Evolutionary conservation across 2,329 filamentous ascomycete species (phyloP).

Genomic region (Scorias spongiosa): DNA sequence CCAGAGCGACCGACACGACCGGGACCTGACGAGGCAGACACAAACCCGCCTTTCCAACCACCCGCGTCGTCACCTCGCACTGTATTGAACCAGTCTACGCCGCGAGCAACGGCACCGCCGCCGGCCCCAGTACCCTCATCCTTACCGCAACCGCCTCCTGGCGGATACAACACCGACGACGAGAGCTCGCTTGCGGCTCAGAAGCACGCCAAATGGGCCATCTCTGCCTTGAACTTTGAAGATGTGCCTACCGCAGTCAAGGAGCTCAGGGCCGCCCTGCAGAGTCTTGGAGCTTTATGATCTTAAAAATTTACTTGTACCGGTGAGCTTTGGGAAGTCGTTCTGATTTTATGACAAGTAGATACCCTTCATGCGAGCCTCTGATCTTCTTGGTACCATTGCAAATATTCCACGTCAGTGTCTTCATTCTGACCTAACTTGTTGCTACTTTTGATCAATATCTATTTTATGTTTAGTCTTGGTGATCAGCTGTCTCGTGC

Average conservation of each 20-base stretch:
- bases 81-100: constrained; percentile 3
- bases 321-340: background rate
- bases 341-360: background rate
- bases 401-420: background rate
- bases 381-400: background rate
- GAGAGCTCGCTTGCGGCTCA: constrained; percentile 62
- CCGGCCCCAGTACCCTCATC: constrained; percentile 4
- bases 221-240: constrained; percentile 92
- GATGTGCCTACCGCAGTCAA: constrained; percentile 81
- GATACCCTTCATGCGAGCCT: background rate
- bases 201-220: constrained; percentile 94
- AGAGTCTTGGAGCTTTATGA: constrained; percentile 48
- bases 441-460: no score
- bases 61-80: constrained; percentile 3
- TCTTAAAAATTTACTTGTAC: background rate
- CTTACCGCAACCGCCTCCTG: constrained; percentile 16
- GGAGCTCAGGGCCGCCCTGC: constrained; percentile 64
- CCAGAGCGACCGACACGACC: constrained; percentile 4
- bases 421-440: no score
- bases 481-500: no score
- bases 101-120: constrained; percentile 20
- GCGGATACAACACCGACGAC: constrained; percentile 46
- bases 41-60: constrained; percentile 1
- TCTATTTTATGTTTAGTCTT: no score
- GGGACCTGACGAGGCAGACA: background rate